Evolutionary conservation across 306 rosid genomes (phyloP), one percentile per base, ranked within the genome.

Genomic region (Sesbania bispinosa): DNA sequence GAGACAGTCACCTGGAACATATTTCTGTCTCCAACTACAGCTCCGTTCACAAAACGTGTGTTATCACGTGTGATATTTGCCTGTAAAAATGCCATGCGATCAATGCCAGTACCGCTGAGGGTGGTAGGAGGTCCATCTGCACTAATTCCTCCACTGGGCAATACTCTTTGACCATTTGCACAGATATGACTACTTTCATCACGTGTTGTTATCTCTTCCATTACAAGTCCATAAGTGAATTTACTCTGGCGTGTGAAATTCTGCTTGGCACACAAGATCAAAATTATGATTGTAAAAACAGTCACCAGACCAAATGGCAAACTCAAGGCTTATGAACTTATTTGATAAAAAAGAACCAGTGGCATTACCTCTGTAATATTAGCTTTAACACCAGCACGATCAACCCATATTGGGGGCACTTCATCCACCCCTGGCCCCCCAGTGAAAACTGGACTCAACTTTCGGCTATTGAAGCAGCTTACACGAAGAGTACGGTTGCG

Each of bases 41-140:
- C 62, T 26, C 97, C 99, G 76, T 94, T 94, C 57, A 94, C 90
- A 75, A 94, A 94, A 62, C 85, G 91, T 43, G 99, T 91, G 76
- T 94, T 94, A 77, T 94, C 99, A 4, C 96, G 96, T 0, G 97
- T 94, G 69, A 94, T 94, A 77, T 94, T 94, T 47, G 99, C 89
- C 73, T 94, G 97, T 63, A 94, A 64, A 77, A 94, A 94, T 58
- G 97, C 96, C 93, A 91, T 75, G 15, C 82, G 93, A 55, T 94
- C 99, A 62, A 89, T 66, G 80, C 99, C 99, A 62, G 96, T 91
- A 13, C 96, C 97, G n/a, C 97, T 88, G 50, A 94, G 95, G 67
- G 96, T 94, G 71, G 99, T 94, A 32, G 97, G 97, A 73, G 99
- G 99, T 79, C 99, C 99, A 79, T 91, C 93, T 13, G 89, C 85